Conservation (phyloP, 2,329 filamentous ascomycete species). For the Trichoderma koningiopsis region DNA sequence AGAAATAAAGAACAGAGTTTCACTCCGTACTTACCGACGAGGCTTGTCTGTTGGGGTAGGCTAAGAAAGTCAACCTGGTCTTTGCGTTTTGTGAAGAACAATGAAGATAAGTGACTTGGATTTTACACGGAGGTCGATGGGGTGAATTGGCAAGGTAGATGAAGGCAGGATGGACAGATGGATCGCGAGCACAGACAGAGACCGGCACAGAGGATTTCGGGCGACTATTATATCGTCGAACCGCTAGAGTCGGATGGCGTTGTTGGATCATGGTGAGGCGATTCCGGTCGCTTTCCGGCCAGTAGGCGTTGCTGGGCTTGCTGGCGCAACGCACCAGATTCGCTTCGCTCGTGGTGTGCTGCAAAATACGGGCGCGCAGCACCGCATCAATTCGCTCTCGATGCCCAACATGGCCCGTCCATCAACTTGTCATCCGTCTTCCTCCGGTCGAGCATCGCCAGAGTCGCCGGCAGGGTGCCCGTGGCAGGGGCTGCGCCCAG, state of each 20-base stretch:
- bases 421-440: slow-evolving; percentile 1
- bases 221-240: slow-evolving; percentile 12
- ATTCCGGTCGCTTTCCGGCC: slow-evolving; percentile 9
- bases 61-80: slow-evolving; percentile 3
- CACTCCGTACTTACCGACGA: slow-evolving; percentile 15
- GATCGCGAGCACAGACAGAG: not conserved
- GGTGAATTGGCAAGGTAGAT: not conserved
- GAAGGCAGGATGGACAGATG: not conserved
- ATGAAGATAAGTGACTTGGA: not conserved
- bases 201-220: not conserved
- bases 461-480: not conserved
- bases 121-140: not conserved
- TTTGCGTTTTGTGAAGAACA: not conserved
- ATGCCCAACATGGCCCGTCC: slow-evolving; percentile 5
- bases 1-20: not conserved
- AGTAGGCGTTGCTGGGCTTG: not conserved
- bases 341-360: not conserved
- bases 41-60: slow-evolving; percentile 1
- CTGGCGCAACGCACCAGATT: not conserved
- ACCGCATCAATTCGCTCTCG: not conserved
- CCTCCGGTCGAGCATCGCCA: not conserved
- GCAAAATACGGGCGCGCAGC: slow-evolving; percentile 1
- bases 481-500: slow-evolving; percentile 17
- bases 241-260: slow-evolving; percentile 10
- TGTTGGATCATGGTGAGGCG: slow-evolving; percentile 18